phyloP scores from a whole-genome alignment of 164 flowering plant genomes.

The Nelumbo lutea region DNA sequence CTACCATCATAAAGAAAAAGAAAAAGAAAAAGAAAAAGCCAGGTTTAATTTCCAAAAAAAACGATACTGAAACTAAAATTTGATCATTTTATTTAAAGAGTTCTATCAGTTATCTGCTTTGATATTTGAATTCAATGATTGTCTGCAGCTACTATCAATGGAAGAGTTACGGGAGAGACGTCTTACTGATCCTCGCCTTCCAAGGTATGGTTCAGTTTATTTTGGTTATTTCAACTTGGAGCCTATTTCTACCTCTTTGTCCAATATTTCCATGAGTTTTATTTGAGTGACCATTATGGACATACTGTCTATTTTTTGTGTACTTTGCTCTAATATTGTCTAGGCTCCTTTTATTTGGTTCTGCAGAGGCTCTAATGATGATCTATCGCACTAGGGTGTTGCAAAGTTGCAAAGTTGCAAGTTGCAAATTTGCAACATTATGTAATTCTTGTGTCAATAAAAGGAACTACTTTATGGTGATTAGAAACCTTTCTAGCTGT shows the following conservation, averaged over 20 bases:
- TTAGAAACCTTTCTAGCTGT: too few relatives aligned
- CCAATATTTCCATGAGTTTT: background rate
- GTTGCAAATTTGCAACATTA: too few relatives aligned
- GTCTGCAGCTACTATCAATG: conserved; percentile 72
- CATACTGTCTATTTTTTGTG: background rate
- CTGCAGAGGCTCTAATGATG: background rate
- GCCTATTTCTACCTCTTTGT: background rate
- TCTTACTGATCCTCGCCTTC: conserved; percentile 79
- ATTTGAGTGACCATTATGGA: background rate
- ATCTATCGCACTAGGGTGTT: too few relatives aligned
- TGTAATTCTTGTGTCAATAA: too few relatives aligned
- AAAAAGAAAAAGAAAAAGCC: too few relatives aligned
- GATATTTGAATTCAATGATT: conserved; percentile 7
- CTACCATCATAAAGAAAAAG: too few relatives aligned
- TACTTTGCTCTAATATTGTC: background rate
- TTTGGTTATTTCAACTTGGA: background rate
- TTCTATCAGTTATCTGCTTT: background rate
- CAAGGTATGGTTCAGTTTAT: conserved; percentile 40
- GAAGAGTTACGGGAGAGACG: conserved; percentile 80
- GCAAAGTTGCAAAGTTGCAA: too few relatives aligned
- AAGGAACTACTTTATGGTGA: too few relatives aligned
- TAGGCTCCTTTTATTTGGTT: background rate
- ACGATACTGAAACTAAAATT: background rate
- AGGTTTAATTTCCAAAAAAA: too few relatives aligned
- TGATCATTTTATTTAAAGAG: background rate